Evolutionary conservation across 768 basidiomycete species (phyloP).

Genomic region (Kondoa malvinella): DNA sequence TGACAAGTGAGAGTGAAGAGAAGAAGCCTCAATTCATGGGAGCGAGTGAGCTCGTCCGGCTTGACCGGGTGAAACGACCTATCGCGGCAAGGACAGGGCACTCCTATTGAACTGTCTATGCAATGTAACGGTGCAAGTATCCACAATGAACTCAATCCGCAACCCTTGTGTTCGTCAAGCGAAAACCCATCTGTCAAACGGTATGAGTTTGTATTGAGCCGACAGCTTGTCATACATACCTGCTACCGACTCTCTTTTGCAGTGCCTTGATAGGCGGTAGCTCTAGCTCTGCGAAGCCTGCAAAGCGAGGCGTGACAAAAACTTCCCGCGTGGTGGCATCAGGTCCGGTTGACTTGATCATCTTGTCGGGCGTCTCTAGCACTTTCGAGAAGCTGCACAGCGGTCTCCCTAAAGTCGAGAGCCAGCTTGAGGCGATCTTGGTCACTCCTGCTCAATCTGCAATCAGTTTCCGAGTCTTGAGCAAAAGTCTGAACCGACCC

Average conservation of each 20-base stretch:
- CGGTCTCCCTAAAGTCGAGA: slow-evolving; percentile 57
- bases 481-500: slow-evolving; percentile 37
- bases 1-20: no score
- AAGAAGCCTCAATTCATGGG: no score
- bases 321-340: slow-evolving; percentile 39
- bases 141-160: no score
- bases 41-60: no score
- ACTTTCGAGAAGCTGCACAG: slow-evolving; percentile 54
- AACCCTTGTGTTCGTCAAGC: no score
- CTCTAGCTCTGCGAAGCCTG: slow-evolving; percentile 54
- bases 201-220: neutral
- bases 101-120: no score
- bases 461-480: slow-evolving; percentile 9
- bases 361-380: slow-evolving; percentile 16
- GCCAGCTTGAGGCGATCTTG: slow-evolving; percentile 70
- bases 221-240: slow-evolving; percentile 23
- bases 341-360: slow-evolving; percentile 11
- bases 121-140: no score
- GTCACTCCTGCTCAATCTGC: slow-evolving; percentile 48
- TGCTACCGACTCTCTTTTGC: slow-evolving; percentile 31
- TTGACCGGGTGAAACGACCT: no score
- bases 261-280: slow-evolving; percentile 50
- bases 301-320: slow-evolving; percentile 69
- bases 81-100: no score
- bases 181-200: neutral